A percentile compares a stretch with the other conserved stretches of the same genome.
Evolutionary conservation across 495 filamentous ascomycete species (phyloP).

Genomic region (Tuber microsphaerosporum): DNA sequence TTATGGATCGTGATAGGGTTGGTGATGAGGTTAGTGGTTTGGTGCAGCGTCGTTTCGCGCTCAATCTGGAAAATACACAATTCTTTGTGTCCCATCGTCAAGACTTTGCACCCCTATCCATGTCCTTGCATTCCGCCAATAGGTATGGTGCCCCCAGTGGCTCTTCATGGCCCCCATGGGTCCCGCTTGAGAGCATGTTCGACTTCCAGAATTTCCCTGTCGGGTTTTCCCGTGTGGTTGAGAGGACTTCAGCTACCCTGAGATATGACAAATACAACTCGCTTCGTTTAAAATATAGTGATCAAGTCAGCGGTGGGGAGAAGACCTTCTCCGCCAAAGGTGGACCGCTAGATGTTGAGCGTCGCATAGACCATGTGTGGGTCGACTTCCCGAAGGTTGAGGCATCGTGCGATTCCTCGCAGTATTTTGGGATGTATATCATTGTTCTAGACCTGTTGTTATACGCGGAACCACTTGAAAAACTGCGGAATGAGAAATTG

Average conservation of each 20-base stretch:
- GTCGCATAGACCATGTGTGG: slow-evolving; percentile 86
- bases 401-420: slow-evolving; percentile 87
- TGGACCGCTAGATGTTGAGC: slow-evolving; percentile 56
- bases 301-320: slow-evolving; percentile 63
- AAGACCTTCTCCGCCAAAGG: slow-evolving; percentile 46
- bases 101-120: slow-evolving; percentile 66
- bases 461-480: slow-evolving; percentile 92
- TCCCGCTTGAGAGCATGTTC: slow-evolving; percentile 95
- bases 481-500: slow-evolving; percentile 81
- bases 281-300: slow-evolving; percentile 92
- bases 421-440: slow-evolving; percentile 96
- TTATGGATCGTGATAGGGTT: slow-evolving; percentile 92
- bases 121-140: slow-evolving; percentile 90
- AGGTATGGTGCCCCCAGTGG: slow-evolving; percentile 77
- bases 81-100: slow-evolving; percentile 95
- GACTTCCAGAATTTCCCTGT: slow-evolving; percentile 88
- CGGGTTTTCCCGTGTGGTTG: slow-evolving; percentile 89
- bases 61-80: slow-evolving; percentile 92
- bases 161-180: slow-evolving; percentile 93
- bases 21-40: slow-evolving; percentile 88
- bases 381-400: slow-evolving; percentile 89
- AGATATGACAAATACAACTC: slow-evolving; percentile 98
- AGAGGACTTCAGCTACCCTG: slow-evolving; percentile 85
- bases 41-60: slow-evolving; percentile 85
- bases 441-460: slow-evolving; percentile 91